phyloP scores from a whole-genome alignment of 169 alveolate species.

The Plasmodium ovale region DNA sequence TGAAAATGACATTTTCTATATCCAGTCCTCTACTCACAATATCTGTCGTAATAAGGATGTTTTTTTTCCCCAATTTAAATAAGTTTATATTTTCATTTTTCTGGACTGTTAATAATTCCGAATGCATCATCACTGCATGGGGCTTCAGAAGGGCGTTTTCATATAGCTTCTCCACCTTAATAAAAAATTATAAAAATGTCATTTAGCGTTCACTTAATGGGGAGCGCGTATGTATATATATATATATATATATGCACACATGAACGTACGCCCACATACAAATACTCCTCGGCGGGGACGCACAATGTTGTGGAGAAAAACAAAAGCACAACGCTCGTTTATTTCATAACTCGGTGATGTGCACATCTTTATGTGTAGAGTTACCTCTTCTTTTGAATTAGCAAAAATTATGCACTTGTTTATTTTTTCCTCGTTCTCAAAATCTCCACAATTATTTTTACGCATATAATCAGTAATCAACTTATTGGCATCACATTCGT shows the following conservation, averaged over 20 bases:
- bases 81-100: conserved; percentile 68
- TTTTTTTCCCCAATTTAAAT: conserved; percentile 55
- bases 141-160: conserved; percentile 61
- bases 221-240: not conserved
- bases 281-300: not conserved
- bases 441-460: not conserved
- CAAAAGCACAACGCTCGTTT: not conserved
- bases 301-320: not conserved
- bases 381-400: conserved; percentile 60
- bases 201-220: not conserved
- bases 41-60: conserved; percentile 64
- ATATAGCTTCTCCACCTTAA: conserved; percentile 58
- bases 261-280: not conserved
- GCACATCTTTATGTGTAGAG: not conserved
- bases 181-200: not conserved
- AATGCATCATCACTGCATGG: conserved; percentile 57
- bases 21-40: conserved; percentile 72
- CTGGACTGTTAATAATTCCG: conserved; percentile 54
- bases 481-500: conserved; percentile 11
- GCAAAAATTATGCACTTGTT: conserved; percentile 70
- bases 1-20: conserved; percentile 61
- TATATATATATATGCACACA: not conserved
- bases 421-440: conserved; percentile 31
- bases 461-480: conserved; percentile 27
- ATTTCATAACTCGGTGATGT: not conserved